Evolutionary conservation across 306 rosid genomes (phyloP).

Genomic region (Trifolium subterraneum): DNA sequence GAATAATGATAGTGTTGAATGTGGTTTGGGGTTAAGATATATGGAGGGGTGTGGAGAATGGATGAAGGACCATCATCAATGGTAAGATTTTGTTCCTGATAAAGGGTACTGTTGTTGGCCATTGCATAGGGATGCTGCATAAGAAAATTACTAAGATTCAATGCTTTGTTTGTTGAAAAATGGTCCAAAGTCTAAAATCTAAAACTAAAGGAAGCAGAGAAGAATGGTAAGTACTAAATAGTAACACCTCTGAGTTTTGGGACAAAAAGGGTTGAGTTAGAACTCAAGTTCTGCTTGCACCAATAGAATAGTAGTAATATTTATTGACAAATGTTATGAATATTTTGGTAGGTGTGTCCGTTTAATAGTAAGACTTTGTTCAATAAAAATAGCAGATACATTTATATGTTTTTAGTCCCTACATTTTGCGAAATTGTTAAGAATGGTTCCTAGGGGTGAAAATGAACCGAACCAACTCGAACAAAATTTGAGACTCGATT

Average conservation of each 20-base stretch:
- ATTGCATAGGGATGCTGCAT: conserved; percentile 1
- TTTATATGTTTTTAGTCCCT: too few relatives aligned
- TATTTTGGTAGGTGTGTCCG: too few relatives aligned
- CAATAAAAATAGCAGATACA: too few relatives aligned
- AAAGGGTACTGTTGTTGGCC: neutral
- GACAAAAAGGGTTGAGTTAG: neutral
- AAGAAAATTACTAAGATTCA: neutral
- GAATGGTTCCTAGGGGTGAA: too few relatives aligned
- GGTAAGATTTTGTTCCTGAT: neutral
- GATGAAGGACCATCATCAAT: neutral
- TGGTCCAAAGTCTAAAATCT: neutral
- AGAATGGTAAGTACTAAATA: neutral
- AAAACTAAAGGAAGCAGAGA: neutral
- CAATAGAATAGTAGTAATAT: neutral
- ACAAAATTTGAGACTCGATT: too few relatives aligned
- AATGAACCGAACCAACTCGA: too few relatives aligned
- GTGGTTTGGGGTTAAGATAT: neutral
- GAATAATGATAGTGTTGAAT: conserved; percentile 5
- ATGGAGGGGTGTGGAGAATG: neutral
- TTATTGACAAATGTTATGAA: neutral
- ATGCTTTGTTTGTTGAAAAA: neutral
- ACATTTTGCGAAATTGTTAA: too few relatives aligned
- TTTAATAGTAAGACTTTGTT: too few relatives aligned
- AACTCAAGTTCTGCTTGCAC: neutral
- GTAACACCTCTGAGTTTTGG: neutral